phyloP scores from a whole-genome alignment of 1,284 basidiomycete genomes.

The Wolfiporia cocos region DNA sequence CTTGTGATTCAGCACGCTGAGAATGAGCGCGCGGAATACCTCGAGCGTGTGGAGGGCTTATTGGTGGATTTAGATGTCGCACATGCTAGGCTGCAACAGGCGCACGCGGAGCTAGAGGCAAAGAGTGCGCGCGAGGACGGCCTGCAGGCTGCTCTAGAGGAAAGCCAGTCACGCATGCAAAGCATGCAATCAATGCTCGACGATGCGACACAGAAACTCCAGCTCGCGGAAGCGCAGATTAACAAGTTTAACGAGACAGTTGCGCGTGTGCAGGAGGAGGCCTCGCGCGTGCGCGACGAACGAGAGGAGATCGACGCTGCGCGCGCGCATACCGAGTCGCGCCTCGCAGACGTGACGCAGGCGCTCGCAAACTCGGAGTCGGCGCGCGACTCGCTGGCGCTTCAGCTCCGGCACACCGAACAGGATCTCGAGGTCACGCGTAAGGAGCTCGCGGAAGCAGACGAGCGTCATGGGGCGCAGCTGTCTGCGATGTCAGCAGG shows the following conservation, averaged over 20 bases:
- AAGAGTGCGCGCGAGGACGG: constrained; percentile 14
- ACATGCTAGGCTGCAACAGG: background rate
- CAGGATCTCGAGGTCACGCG: constrained; percentile 46
- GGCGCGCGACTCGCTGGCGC: constrained; percentile 52
- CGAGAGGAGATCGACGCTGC: constrained; percentile 32
- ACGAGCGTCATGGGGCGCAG: constrained; percentile 53
- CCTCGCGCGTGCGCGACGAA: constrained; percentile 21
- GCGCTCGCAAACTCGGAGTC: constrained; percentile 49
- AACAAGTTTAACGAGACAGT: constrained; percentile 22
- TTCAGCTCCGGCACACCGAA: constrained; percentile 58
- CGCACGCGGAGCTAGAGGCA: constrained; percentile 8
- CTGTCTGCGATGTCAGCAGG: constrained; percentile 52
- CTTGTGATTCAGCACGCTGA: constrained; percentile 17
- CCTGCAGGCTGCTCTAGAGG: background rate
- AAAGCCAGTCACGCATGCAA: background rate
- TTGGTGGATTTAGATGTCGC: constrained; percentile 1
- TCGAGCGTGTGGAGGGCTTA: constrained; percentile 6
- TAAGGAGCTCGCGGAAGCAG: constrained; percentile 45
- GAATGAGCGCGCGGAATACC: constrained; percentile 5
- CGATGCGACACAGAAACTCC: constrained; percentile 20
- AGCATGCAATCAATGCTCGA: background rate
- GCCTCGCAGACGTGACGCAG: constrained; percentile 34
- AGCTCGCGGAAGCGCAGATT: constrained; percentile 19
- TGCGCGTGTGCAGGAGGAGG: constrained; percentile 29
- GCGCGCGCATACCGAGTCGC: constrained; percentile 33